Evolutionary conservation across 306 rosid genomes (phyloP).

Genomic region (Quillaja saponaria): DNA sequence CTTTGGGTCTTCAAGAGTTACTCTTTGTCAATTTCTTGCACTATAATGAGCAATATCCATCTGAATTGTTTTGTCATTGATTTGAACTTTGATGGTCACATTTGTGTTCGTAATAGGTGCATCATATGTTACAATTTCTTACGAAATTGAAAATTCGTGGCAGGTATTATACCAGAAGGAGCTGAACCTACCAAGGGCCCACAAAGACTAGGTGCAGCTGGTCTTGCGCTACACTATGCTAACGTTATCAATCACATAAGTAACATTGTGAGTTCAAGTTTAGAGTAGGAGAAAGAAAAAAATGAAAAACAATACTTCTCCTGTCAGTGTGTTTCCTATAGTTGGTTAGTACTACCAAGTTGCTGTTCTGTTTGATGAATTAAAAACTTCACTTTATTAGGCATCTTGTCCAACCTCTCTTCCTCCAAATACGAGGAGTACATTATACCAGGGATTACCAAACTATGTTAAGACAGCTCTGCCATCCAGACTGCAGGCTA

Average conservation of each 20-base stretch:
- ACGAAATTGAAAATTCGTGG: constrained; percentile 33
- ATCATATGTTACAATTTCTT: constrained; percentile 12
- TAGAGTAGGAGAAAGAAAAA: background rate
- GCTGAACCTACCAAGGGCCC: constrained; percentile 38
- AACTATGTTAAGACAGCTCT: constrained; percentile 63
- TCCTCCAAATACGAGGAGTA: constrained; percentile 78
- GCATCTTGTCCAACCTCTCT: constrained; percentile 78
- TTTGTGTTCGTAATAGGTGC: background rate
- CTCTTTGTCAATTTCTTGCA: too few species aligned
- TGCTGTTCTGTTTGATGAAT: constrained; percentile 14
- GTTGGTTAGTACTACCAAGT: constrained; percentile 20
- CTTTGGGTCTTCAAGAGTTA: too few species aligned
- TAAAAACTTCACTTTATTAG: constrained; percentile 36
- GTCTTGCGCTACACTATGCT: constrained; percentile 96
- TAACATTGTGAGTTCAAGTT: constrained; percentile 72
- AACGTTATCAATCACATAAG: constrained; percentile 78
- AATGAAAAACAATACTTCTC: background rate
- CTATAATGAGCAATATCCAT: constrained; percentile 3
- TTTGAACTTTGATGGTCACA: too few species aligned
- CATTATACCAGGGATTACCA: constrained; percentile 80
- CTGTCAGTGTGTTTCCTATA: constrained; percentile 10
- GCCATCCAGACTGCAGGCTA: constrained; percentile 58
- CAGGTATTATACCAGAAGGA: constrained; percentile 37
- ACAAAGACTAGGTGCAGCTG: constrained; percentile 75
- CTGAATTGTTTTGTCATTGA: background rate